Evolutionary conservation across 2,329 filamentous ascomycete genomes (phyloP), one percentile per base, ranked within the genome.

Genomic region (Penicillium sp.): DNA sequence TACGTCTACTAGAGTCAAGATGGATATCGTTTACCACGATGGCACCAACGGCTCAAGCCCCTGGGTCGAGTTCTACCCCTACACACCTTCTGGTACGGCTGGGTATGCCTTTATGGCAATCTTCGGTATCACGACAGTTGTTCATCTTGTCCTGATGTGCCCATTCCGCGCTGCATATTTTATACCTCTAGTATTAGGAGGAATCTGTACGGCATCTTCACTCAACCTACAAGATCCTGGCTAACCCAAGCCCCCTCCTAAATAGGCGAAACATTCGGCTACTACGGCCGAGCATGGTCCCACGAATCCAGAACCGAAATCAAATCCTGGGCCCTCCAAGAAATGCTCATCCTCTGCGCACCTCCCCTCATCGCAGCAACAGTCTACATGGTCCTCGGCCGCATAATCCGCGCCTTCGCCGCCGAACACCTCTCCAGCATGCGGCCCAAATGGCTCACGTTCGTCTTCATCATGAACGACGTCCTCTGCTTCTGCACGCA

Each of bases 331-430:
- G 69, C 72, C 0, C 68, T 76, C 1, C 77, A 79, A 56, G 69
- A 72, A 33, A 70, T 78, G 55, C 67, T 76, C 24, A 71, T 78
- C 44, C 70, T 80, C 3, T 66, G 79, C 11, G 73, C 76, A 0
- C 77, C 79, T 0, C 72, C 76, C 0, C 67, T 81, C 4, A 73
- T 78, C 47, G 75, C 79, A 9, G 70, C 69, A 16, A 70, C 65
- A 4, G 54, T 72, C 6, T 72, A 79, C 64, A 79, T 78, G 75
- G 58, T 72, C 16, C 74, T 80, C 1, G 75, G 74, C 0, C 75
- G 78, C 0, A 67, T 80, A 10, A 75, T 80, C 19, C 58, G 62
- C 4, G 56, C 74, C 13, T 67, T 74, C 4, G 53, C 73, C 39
- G 77, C 74, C 2, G 74, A 80, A 46, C 46, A 69, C 5, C 66